Evolutionary conservation across 2,329 filamentous ascomycete species (phyloP).

Genomic region (Pochonia chlamydosporia): DNA sequence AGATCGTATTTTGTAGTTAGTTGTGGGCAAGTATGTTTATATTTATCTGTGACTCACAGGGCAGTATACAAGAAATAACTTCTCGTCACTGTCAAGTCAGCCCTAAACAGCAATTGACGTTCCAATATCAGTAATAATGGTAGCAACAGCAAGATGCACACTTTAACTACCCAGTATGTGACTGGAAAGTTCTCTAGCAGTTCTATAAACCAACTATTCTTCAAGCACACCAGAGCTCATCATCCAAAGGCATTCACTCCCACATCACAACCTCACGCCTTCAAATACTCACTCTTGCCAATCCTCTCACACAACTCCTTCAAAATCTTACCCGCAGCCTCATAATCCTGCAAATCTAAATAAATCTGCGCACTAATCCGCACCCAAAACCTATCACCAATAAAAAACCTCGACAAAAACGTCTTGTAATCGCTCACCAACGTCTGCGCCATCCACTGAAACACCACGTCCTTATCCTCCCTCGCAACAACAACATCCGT

Average conservation of each 20-base stretch:
- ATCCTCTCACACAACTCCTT: slow-evolving; percentile 40
- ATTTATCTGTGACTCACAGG: too few relatives aligned
- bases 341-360: slow-evolving; percentile 73
- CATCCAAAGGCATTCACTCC: neutral
- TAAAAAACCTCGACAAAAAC: slow-evolving; percentile 60
- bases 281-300: slow-evolving; percentile 27
- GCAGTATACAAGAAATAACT: too few relatives aligned
- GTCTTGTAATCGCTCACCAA: slow-evolving; percentile 60
- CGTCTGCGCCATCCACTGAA: slow-evolving; percentile 51
- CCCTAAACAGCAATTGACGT: too few relatives aligned
- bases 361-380: slow-evolving; percentile 79
- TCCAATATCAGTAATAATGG: too few relatives aligned
- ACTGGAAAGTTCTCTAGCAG: too few relatives aligned
- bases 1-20: too few relatives aligned
- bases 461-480: slow-evolving; percentile 30
- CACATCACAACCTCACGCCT: neutral
- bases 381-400: slow-evolving; percentile 60
- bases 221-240: too few relatives aligned
- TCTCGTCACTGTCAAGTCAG: too few relatives aligned
- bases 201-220: too few relatives aligned
- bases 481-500: slow-evolving; percentile 22
- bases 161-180: too few relatives aligned
- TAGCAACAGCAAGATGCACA: too few relatives aligned
- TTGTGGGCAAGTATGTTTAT: too few relatives aligned
- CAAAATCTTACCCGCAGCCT: slow-evolving; percentile 57